Evolutionary conservation across 176 grass and related monocot species (phyloP).

Genomic region (Miscanthus lutarioriparius): DNA sequence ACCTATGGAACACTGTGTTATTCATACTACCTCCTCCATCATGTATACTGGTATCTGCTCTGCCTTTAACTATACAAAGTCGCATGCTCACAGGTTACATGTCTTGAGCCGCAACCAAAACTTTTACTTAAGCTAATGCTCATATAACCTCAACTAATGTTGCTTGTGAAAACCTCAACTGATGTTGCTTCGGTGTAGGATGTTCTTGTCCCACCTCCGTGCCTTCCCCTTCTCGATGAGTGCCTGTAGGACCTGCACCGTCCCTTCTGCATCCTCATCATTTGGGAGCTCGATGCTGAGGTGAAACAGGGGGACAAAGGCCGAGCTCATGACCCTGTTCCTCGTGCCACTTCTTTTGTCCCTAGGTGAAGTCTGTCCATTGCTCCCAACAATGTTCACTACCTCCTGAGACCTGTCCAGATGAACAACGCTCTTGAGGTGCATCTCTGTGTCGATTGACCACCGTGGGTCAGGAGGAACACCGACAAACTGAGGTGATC

Average conservation of each 20-base stretch:
- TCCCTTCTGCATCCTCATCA: constrained; percentile 72
- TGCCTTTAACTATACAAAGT: constrained; percentile 20
- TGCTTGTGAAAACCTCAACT: constrained; percentile 32
- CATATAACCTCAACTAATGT: constrained; percentile 31
- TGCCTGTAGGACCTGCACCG: constrained; percentile 55
- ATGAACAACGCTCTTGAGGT: constrained; percentile 78
- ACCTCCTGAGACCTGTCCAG: constrained; percentile 74
- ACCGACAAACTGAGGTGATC: constrained; percentile 59
- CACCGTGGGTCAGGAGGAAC: constrained; percentile 77
- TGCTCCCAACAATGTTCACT: constrained; percentile 93
- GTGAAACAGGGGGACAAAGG: constrained; percentile 79
- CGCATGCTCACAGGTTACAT: neutral
- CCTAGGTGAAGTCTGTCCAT: constrained; percentile 61
- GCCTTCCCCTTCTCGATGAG: constrained; percentile 70
- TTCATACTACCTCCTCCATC: neutral
- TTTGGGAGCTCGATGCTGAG: constrained; percentile 64
- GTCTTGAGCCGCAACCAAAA: neutral
- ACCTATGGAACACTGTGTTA: neutral
- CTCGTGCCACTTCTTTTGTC: constrained; percentile 53
- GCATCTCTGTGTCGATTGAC: constrained; percentile 77
- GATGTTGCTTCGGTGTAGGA: constrained; percentile 58
- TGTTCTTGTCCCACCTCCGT: constrained; percentile 49
- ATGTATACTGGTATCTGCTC: constrained; percentile 11
- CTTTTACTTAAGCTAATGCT: neutral
- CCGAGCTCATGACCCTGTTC: constrained; percentile 54